Base-by-base conservation (phyloP, 306 rosid species). In the Cucumis cinereus region DNA sequence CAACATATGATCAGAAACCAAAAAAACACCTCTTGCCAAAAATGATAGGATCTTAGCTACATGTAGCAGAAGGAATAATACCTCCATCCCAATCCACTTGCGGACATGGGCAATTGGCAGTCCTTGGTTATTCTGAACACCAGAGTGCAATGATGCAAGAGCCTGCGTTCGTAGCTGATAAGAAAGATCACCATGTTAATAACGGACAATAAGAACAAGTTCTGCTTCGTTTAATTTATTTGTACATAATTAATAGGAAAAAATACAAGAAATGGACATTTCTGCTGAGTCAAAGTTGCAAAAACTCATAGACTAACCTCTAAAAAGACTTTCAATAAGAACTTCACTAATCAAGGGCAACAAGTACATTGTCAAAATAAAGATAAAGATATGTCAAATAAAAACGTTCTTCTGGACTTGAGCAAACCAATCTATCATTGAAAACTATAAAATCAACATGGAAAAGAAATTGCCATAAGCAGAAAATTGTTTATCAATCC, bases 71-170 rank as follows among this genome's bases (percentile, higher is more conserved):
- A 75, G 77, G 57, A 71, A 61, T 64, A 53, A 35, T 89, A 92
- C 99, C 99, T 92, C 97, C 99, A 94, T 83, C 33, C 92, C 96
- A 78, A 94, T 90, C 99, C 99, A 94, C 64, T 84, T 79, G 64
- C 96, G 83, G 85, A 79, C 90, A 79, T 86, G 95, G 28, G 85
- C 67, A 79, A 94, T 77, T 35, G 99, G 99, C 35, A 94, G 85
- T 36, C 99, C 99, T 83, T 92, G 97, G 82, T 84, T 91, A 86
- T 90, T 89, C 87, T 85, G 97, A 33, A 94, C 87, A 81, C 97
- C 97, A 77, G 91, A 83, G 78, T 92, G 99, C 75, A 94, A 80
- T 82, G 95, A 92, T 81, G 97, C 99, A 78, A 94, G 97, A 58
- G 99, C 99, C 85, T 89, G 97, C 45, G 97, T 88, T 38, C 96